Percentiles rank a stretch among this genome's conserved stretches.
Conservation (phyloP, 805 yeast species). For the Pichia californica region DNA sequence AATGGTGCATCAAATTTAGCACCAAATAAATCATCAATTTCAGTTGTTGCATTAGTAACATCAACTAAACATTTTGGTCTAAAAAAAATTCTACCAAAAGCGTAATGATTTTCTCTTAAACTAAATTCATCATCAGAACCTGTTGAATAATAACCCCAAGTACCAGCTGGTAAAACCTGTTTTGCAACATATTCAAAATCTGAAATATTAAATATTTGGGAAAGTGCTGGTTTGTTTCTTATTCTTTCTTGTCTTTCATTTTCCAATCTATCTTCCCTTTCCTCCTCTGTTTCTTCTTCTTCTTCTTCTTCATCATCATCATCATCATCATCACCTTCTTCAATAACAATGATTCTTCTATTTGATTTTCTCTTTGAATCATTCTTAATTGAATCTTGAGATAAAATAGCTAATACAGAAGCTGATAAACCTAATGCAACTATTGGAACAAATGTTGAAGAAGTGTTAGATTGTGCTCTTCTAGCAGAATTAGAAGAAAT, state of each 20-base stretch:
- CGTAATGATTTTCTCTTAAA: conserved; percentile 56
- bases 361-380: conserved; percentile 8
- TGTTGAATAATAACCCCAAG: conserved; percentile 86
- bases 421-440: background rate
- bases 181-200: conserved; percentile 88
- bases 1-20: conserved; percentile 62
- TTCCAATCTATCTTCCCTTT: conserved; percentile 30
- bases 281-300: conserved; percentile 22
- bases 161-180: conserved; percentile 60
- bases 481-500: background rate
- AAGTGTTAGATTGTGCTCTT: background rate
- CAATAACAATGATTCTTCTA: conserved; percentile 16
- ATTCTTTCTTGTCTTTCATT: conserved; percentile 32
- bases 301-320: conserved; percentile 23
- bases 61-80: conserved; percentile 76
- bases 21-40: conserved; percentile 64
- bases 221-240: conserved; percentile 55
- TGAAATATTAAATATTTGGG: conserved; percentile 62
- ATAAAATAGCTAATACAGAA: background rate
- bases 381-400: conserved; percentile 1
- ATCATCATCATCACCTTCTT: conserved; percentile 17
- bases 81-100: conserved; percentile 81
- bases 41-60: conserved; percentile 53
- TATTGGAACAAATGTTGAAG: background rate
- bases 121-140: conserved; percentile 81